Base-by-base conservation (phyloP, 2,329 filamentous ascomycete species). In the Ascochyta koolunga region DNA sequence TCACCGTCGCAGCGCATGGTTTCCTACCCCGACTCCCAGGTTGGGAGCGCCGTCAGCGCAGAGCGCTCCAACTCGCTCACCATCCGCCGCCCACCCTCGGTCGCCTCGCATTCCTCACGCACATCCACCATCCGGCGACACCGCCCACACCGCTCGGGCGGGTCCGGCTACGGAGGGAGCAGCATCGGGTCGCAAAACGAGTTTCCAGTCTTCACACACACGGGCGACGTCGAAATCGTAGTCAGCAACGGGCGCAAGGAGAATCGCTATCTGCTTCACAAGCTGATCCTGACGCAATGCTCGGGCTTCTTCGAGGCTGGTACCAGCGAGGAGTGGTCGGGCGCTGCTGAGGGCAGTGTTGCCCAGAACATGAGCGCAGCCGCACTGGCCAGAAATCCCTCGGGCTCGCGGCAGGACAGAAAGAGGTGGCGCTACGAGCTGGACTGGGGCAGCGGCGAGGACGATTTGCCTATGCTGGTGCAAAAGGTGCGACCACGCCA, bases 221-320 rank as follows among this genome's bases (percentile, higher is more conserved):
- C 90, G 32, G 93, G 93, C 69, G 93, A 98, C 76, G 91, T 97
- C 68, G 93, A 98, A 77, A 92, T 98, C 59, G 71, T 93, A 50
- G 84, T 97, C 67, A 82, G 69, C 83, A 76, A 85, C 13, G 83
- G 89, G 47, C 82, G 85, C 58, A 86, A 87, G 69, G 89, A 95
- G 76, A 90, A 91, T 71, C 84, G 89, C 57, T 98, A 97, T 72
- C 82, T 97, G 40, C 82, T 98, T 51, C 93, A 98, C 77, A 84
- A 88, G 55, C 83, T 97, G 68, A 96, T 93, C 35, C 79, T 98
- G 62, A 88, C 90, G 27, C 90, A 96, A 75, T 96, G 90, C 69
- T 96, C 92, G 5, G 92, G 91, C 15, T 97, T 96, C 79, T 98
- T 98, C 72, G 91, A 96, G 75, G 89, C 90, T 21, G 90, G 87